These are phyloP conservation scores for Aspergillus sp. DNA, from an alignment of 2,329 filamentous ascomycete genomes.

Conservation along the genomic window DNA sequence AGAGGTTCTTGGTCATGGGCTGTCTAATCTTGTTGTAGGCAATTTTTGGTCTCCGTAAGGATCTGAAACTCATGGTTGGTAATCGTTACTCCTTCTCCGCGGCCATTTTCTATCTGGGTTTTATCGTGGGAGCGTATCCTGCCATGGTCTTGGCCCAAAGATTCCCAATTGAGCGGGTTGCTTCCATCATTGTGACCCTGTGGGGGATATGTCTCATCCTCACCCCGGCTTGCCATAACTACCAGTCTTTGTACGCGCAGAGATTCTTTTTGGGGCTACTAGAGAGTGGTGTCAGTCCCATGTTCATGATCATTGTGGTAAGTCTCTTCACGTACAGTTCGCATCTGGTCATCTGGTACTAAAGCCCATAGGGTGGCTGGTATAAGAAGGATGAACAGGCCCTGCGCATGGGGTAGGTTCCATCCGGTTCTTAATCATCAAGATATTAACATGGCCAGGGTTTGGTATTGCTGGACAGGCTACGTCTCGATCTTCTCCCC, in stretches of 20 bases:
- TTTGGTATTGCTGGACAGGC: slow-evolving; percentile 46
- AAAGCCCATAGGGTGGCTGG: slow-evolving; percentile 13
- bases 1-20: background rate
- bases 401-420: slow-evolving; percentile 13
- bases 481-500: slow-evolving; percentile 47
- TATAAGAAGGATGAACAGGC: slow-evolving; percentile 45
- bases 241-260: slow-evolving; percentile 42
- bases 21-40: slow-evolving; percentile 22
- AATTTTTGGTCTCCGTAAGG: slow-evolving; percentile 42
- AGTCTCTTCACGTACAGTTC: background rate
- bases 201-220: slow-evolving; percentile 22
- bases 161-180: slow-evolving; percentile 47
- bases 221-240: slow-evolving; percentile 39
- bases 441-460: slow-evolving; percentile 11
- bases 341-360: background rate
- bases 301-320: slow-evolving; percentile 54
- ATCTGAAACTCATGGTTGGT: slow-evolving; percentile 40
- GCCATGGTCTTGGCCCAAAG: slow-evolving; percentile 43
- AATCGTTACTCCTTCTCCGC: slow-evolving; percentile 46
- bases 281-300: slow-evolving; percentile 56
- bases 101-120: slow-evolving; percentile 50
- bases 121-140: slow-evolving; percentile 49
- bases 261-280: slow-evolving; percentile 57
- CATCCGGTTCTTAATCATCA: background rate
- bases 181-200: slow-evolving; percentile 21